Evolutionary conservation across 2,329 filamentous ascomycete species (phyloP).

Genomic region (Verruconis gallopava): DNA sequence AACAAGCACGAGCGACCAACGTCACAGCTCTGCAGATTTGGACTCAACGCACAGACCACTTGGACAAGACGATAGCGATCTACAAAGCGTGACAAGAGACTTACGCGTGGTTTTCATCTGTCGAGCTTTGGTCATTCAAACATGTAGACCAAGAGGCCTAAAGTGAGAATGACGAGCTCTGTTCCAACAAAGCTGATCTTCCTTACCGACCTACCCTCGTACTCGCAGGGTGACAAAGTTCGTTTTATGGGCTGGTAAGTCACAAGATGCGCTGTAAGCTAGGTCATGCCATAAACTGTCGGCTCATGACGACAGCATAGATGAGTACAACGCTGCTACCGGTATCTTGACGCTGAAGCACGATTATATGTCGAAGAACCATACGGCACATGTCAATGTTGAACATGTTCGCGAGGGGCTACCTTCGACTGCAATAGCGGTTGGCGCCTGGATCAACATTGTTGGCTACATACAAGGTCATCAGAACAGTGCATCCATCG

Average conservation of each 20-base stretch:
- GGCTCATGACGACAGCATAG: constrained; percentile 39
- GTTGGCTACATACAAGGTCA: constrained; percentile 54
- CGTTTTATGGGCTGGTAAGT: constrained; percentile 83
- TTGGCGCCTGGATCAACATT: constrained; percentile 82
- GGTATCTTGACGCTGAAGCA: constrained; percentile 58
- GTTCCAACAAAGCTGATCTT: constrained; percentile 42
- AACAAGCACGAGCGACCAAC: too few relatives aligned
- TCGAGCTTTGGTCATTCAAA: too few relatives aligned
- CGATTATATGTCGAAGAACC: constrained; percentile 21
- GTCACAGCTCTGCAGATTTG: too few relatives aligned
- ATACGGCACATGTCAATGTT: constrained; percentile 53
- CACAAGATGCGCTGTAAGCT: constrained; percentile 8
- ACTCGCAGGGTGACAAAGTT: constrained; percentile 57
- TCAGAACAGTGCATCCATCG: constrained; percentile 11
- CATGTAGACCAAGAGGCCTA: too few relatives aligned
- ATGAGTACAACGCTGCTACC: constrained; percentile 41
- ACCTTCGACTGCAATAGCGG: constrained; percentile 47
- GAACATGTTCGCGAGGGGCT: constrained; percentile 55
- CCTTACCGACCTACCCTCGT: constrained; percentile 32
- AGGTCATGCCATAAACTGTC: constrained; percentile 11
- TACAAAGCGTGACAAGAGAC: too few relatives aligned
- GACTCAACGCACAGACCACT: too few relatives aligned
- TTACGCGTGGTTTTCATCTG: too few relatives aligned
- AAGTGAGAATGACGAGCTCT: constrained; percentile 34
- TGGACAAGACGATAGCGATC: too few relatives aligned